A percentile compares a stretch with the other conserved stretches of the same genome.
These are phyloP conservation scores for Tricholoma hemisulphureum DNA, from an alignment of 768 basidiomycete genomes.

Conservation along the genomic window DNA sequence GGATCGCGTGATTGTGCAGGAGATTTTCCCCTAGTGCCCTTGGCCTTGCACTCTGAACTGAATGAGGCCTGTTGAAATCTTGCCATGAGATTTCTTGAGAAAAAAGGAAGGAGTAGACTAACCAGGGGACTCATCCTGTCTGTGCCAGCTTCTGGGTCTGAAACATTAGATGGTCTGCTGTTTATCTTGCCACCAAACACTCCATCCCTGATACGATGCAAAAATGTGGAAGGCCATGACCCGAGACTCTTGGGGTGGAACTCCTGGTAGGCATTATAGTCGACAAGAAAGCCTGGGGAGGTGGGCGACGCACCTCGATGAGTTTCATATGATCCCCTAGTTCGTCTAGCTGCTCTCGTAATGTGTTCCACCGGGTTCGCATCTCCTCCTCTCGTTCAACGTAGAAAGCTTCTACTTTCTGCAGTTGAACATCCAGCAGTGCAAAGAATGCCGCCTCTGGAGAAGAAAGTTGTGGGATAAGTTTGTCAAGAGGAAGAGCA, in stretches of 20 bases:
- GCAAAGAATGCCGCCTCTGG: slow-evolving; percentile 73
- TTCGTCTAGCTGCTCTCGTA: slow-evolving; percentile 73
- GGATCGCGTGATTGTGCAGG: slow-evolving; percentile 48
- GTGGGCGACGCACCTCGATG: slow-evolving; percentile 47
- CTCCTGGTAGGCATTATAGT: neutral
- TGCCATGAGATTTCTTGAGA: neutral
- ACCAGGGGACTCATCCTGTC: neutral
- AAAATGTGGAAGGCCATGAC: neutral
- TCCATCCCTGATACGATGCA: neutral
- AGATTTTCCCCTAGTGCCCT: neutral
- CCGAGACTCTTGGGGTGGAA: neutral
- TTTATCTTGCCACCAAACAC: neutral
- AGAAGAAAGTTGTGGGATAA: slow-evolving; percentile 58
- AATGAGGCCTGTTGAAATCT: neutral
- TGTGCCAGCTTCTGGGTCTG: neutral
- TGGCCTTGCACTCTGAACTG: neutral
- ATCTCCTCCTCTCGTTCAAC: slow-evolving; percentile 65
- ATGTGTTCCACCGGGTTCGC: slow-evolving; percentile 40
- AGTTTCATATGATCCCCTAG: slow-evolving; percentile 65
- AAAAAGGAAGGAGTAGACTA: neutral
- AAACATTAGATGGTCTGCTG: neutral
- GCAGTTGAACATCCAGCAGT: slow-evolving; percentile 72
- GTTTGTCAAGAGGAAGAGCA: slow-evolving; percentile 41
- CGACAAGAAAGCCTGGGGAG: slow-evolving; percentile 5
- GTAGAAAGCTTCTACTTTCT: slow-evolving; percentile 87